phyloP scores from a whole-genome alignment of 1,284 basidiomycete genomes.

The Rhodofomes roseus region DNA sequence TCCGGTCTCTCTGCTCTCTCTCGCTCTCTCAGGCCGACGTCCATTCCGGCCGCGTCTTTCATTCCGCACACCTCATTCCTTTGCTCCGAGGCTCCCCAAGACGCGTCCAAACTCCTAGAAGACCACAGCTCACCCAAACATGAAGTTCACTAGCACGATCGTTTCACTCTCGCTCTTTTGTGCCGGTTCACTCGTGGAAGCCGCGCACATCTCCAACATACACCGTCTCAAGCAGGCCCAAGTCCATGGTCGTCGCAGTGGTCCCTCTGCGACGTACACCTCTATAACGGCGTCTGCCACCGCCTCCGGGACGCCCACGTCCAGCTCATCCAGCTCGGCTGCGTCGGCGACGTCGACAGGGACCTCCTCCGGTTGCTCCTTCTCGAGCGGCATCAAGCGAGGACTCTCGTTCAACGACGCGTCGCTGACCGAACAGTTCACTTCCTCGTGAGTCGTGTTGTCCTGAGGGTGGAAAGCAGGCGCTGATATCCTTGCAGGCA shows the following conservation, averaged over 20 bases:
- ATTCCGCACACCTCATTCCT: slow-evolving; percentile 9
- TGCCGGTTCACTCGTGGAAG: slow-evolving; percentile 20
- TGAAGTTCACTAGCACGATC: slow-evolving; percentile 26
- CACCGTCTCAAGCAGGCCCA: slow-evolving; percentile 11
- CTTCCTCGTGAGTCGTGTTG: slow-evolving; percentile 16
- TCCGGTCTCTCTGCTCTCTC: neutral
- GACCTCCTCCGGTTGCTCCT: neutral
- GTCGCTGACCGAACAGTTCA: slow-evolving; percentile 20
- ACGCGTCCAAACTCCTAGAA: neutral
- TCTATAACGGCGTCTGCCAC: neutral
- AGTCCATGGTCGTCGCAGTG: slow-evolving; percentile 11
- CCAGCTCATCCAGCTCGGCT: neutral
- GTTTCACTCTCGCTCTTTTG: slow-evolving; percentile 23
- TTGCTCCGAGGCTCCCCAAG: neutral
- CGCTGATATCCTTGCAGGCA: slow-evolving; percentile 6
- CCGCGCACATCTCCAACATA: slow-evolving; percentile 16
- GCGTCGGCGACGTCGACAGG: neutral
- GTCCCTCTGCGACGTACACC: slow-evolving; percentile 18
- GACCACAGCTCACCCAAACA: slow-evolving; percentile 10
- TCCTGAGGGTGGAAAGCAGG: neutral
- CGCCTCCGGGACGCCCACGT: slow-evolving; percentile 4
- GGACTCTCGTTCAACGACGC: slow-evolving; percentile 29
- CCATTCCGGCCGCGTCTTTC: slow-evolving; percentile 8
- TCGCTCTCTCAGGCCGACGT: slow-evolving; percentile 8
- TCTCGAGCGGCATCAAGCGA: slow-evolving; percentile 18